Evolutionary conservation across 805 yeast genomes (phyloP).

Genomic region (Candida michaelii): DNA sequence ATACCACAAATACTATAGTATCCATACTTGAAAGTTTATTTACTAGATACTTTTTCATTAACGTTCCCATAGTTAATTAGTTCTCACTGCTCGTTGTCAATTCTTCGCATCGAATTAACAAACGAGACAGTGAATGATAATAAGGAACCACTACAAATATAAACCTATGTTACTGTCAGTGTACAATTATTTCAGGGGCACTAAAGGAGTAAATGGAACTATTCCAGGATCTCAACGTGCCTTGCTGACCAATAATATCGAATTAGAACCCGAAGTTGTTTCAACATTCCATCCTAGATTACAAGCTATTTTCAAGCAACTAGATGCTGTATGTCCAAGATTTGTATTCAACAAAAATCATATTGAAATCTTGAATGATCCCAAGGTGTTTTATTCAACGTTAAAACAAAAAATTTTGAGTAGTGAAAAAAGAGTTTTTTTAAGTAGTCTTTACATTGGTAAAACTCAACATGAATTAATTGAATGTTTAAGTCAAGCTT

Average conservation of each 20-base stretch:
- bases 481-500: slow-evolving; percentile 57
- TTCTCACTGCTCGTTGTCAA: slow-evolving; percentile 4
- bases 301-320: slow-evolving; percentile 45
- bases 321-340: slow-evolving; percentile 66
- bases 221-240: not conserved
- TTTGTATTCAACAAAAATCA: slow-evolving; percentile 58
- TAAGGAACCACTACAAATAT: slow-evolving; percentile 2
- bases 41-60: too few species aligned
- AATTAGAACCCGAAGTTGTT: slow-evolving; percentile 7
- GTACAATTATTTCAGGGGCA: slow-evolving; percentile 24
- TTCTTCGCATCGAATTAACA: slow-evolving; percentile 6
- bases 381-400: slow-evolving; percentile 67
- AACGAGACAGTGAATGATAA: slow-evolving; percentile 6
- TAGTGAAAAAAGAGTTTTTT: slow-evolving; percentile 69
- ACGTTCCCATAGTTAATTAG: not conserved
- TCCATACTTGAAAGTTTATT: too few species aligned
- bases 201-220: not conserved
- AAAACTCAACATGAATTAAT: slow-evolving; percentile 76
- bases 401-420: slow-evolving; percentile 59
- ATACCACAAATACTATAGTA: too few species aligned
- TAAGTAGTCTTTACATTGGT: slow-evolving; percentile 87
- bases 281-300: slow-evolving; percentile 45
- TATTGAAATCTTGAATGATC: slow-evolving; percentile 62
- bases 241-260: slow-evolving; percentile 7
- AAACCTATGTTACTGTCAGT: slow-evolving; percentile 26